Percentiles rank a stretch among this genome's conserved stretches.
Conservation (phyloP, 345 rosid genomes). For the Salix viminalis region DNA sequence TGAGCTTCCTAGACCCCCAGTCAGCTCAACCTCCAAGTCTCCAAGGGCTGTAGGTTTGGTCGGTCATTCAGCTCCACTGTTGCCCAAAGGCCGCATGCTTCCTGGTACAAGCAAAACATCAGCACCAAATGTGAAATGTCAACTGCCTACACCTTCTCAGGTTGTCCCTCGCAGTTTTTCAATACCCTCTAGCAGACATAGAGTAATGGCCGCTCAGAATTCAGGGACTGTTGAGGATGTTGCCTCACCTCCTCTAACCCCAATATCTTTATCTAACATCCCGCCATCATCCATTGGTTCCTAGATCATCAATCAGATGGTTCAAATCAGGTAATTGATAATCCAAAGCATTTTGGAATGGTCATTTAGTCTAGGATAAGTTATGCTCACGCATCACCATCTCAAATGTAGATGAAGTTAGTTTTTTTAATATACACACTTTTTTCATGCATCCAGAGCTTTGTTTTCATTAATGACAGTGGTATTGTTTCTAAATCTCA, state of each 20-base stretch:
- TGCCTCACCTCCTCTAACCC: conserved; percentile 66
- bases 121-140: conserved; percentile 13
- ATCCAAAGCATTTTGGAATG: conserved; percentile 3
- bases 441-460: not conserved
- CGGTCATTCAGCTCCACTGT: conserved; percentile 30
- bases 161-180: conserved; percentile 29
- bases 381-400: not conserved
- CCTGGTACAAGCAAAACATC: conserved; percentile 2
- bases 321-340: conserved; percentile 36
- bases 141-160: conserved; percentile 28
- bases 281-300: conserved; percentile 14
- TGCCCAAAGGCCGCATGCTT: conserved; percentile 11
- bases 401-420: not conserved
- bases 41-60: conserved; percentile 13
- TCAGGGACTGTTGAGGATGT: conserved; percentile 37
- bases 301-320: conserved; percentile 18
- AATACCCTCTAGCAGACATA: conserved; percentile 21
- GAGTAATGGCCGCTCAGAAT: conserved; percentile 30
- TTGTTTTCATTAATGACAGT: not conserved
- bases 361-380: not conserved
- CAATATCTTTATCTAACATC: conserved; percentile 45
- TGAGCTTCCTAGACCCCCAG: conserved; percentile 35
- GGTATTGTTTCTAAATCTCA: conserved; percentile 3
- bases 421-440: not conserved
- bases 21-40: conserved; percentile 12